phyloP scores from a whole-genome alignment of 202 grass and related monocot species.

The Miscanthus sacchariflorus region DNA sequence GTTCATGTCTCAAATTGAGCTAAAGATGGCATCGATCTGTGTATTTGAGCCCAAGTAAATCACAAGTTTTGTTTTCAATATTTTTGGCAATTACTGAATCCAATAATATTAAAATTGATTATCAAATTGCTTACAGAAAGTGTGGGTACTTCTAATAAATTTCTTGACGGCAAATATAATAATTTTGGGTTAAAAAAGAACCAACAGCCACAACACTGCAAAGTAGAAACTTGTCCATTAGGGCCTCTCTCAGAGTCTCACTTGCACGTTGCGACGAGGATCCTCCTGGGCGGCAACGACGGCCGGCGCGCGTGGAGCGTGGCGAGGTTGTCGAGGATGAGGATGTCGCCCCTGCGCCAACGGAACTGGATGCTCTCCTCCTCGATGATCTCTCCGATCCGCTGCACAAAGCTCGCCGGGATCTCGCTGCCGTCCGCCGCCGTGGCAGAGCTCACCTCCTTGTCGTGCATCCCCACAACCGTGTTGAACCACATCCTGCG shows the following conservation, averaged over 20 bases:
- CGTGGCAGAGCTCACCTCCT: constrained; percentile 56
- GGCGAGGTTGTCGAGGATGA: constrained; percentile 68
- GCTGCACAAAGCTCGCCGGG: constrained; percentile 45
- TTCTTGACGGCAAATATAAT: neutral
- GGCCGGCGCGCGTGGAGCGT: constrained; percentile 57
- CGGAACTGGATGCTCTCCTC: constrained; percentile 73
- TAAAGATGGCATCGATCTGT: no score
- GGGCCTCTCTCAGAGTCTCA: neutral
- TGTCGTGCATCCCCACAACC: constrained; percentile 69
- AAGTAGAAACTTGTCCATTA: neutral
- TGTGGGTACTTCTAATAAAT: neutral
- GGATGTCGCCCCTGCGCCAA: constrained; percentile 61
- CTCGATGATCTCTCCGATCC: constrained; percentile 71
- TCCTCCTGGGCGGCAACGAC: constrained; percentile 61
- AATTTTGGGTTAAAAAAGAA: no score
- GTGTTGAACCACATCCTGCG: constrained; percentile 77
- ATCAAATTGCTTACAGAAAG: neutral
- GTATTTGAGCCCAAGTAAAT: no score
- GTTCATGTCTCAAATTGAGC: no score
- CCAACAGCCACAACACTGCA: neutral
- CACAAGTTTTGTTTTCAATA: no score
- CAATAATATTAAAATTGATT: no score
- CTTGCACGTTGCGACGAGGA: constrained; percentile 82
- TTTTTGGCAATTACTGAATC: no score
- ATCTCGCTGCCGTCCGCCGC: constrained; percentile 57